phyloP scores from a whole-genome alignment of 306 rosid genomes.

The Hylodesmum podocarpum region DNA sequence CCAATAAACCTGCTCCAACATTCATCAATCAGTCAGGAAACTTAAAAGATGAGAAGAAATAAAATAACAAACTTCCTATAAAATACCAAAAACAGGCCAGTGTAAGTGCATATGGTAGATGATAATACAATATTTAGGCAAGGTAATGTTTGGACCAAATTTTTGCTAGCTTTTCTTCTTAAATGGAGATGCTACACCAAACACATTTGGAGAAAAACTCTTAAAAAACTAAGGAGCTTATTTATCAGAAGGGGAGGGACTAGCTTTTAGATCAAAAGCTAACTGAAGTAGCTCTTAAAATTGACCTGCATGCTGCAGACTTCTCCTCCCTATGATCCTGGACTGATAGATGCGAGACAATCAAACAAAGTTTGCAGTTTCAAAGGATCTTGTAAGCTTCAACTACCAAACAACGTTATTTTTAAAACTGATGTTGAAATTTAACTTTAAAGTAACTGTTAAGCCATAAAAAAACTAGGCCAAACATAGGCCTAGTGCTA shows the following conservation, averaged over 20 bases:
- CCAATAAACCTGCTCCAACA: constrained; percentile 84
- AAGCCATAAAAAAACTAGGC: neutral
- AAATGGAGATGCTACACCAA: neutral
- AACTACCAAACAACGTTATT: neutral
- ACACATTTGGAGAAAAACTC: neutral
- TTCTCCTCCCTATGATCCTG: too few species aligned
- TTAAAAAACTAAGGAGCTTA: neutral
- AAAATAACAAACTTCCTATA: neutral
- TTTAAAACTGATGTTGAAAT: neutral
- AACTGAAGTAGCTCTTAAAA: neutral
- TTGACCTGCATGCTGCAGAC: too few species aligned
- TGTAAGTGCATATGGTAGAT: neutral
- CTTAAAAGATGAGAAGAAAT: neutral
- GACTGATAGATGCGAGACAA: too few species aligned
- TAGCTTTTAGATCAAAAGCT: too few species aligned
- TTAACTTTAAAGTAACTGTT: neutral
- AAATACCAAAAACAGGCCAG: neutral
- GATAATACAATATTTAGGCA: neutral
- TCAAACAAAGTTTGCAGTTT: too few species aligned
- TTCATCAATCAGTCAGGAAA: constrained; percentile 8
- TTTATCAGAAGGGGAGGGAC: neutral
- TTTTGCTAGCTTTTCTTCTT: neutral
- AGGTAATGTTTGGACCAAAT: neutral
- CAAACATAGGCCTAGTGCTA: neutral
- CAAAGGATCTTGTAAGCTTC: too few species aligned